These are phyloP conservation scores for Phytophthora capsici DNA, from an alignment of 352 stramenopile species.

Conservation along the genomic window DNA sequence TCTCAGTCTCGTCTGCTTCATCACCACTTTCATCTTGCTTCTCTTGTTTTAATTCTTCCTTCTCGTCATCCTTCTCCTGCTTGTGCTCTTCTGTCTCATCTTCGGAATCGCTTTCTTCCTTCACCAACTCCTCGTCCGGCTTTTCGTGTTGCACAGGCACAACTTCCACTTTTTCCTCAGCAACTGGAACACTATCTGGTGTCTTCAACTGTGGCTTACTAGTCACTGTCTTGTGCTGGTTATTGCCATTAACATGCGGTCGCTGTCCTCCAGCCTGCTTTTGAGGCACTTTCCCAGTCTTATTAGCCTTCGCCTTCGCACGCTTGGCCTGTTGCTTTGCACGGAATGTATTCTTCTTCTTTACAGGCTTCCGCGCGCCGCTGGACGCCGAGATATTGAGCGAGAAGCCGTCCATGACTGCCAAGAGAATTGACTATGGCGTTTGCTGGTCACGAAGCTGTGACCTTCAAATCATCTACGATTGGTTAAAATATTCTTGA, in stretches of 20 bases:
- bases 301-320: constrained; percentile 47
- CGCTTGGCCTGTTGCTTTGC: constrained; percentile 76
- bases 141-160: constrained; percentile 12
- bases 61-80: not conserved
- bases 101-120: constrained; percentile 18
- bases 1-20: constrained; percentile 5
- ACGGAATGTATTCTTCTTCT: constrained; percentile 85
- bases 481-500: constrained; percentile 22
- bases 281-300: constrained; percentile 30
- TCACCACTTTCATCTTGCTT: not conserved
- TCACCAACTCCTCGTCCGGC: constrained; percentile 11
- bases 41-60: constrained; percentile 14
- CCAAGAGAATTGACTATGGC: not conserved
- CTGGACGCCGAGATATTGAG: constrained; percentile 80
- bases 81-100: constrained; percentile 26
- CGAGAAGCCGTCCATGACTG: constrained; percentile 70
- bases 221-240: constrained; percentile 3
- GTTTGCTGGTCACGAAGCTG: constrained; percentile 15
- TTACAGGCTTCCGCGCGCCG: constrained; percentile 41
- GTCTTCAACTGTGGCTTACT: constrained; percentile 5
- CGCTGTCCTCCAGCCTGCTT: constrained; percentile 13
- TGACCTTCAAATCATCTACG: not conserved
- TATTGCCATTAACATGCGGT: constrained; percentile 2
- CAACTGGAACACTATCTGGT: not conserved
- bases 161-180: constrained; percentile 17